Base-by-base conservation (phyloP, 192 early-diverging fungal species). In the Diversispora epigaea region DNA sequence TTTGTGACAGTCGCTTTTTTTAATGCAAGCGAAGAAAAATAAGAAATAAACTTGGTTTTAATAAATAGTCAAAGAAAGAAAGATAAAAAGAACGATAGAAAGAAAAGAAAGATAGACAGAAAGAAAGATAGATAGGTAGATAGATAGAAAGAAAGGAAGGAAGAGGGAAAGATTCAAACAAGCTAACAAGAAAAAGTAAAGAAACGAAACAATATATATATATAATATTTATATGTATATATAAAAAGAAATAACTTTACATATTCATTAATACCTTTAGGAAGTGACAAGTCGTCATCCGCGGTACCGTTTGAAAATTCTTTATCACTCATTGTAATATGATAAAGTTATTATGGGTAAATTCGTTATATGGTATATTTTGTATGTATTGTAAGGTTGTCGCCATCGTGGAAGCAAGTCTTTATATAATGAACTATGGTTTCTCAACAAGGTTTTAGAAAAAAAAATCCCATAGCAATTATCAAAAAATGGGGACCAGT, bases 281-380 rank as follows among this genome's bases (percentile, higher is more conserved):
- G 95, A 60, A 97, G 83, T 25, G 94, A 93, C 81, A 96, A 77
- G n/a, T 97, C 95, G 74, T 97, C 94, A 43, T 96, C 92, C 11
- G 58, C 49, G 2, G 69, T 77, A 14, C 32, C 77, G 71, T 77
- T 81, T 9, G 77, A 70, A 63, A 76, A 76, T 71, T 89, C 88
- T 57, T 83, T 83, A 78, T 91, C 89, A 80, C 85, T 88, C 68
- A 71, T 71, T 71, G 47, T 56, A 22, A 71, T 10, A 43, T 56
- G 2, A 64, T 44, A 64, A 9, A 41, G 40, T 64, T 41, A 6
- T 64, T 64, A 64, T n/a, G 10, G 17, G 4, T 17, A 17, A 17
- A 54, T 32, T 32, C 25, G 25, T 32, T 32, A 32, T 32, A 32
- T 32, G 25, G 25, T 32, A 32, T 32, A 32, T 32, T 0, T 32